Evolutionary conservation across 192 early-diverging fungal species (phyloP).

Genomic region (Backusella macrospora): DNA sequence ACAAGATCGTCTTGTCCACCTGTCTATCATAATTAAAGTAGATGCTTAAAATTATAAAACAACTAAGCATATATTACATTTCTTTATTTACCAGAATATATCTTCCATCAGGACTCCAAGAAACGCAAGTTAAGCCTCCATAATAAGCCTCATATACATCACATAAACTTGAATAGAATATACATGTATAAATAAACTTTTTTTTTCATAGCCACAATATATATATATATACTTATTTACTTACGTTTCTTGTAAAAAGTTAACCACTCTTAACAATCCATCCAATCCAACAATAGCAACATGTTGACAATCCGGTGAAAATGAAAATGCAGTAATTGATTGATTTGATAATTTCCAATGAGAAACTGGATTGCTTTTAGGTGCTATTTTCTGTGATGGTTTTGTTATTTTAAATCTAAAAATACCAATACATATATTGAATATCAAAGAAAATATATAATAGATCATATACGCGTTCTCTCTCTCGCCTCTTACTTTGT

Average conservation of each 20-base stretch:
- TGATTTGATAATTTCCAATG: conserved; percentile 43
- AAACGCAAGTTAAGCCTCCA: conserved; percentile 83
- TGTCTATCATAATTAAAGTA: conserved; percentile 41
- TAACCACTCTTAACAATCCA: conserved; percentile 79
- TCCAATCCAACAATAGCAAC: conserved; percentile 84
- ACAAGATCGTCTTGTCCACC: conserved; percentile 96
- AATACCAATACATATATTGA: not conserved
- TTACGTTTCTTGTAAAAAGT: conserved; percentile 70
- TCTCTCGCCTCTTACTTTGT: not conserved
- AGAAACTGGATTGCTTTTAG: conserved; percentile 49
- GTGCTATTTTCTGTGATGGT: conserved; percentile 55
- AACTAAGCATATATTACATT: not conserved
- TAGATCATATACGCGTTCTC: not conserved
- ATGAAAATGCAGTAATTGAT: conserved; percentile 68
- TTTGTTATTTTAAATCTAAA: conserved; percentile 56
- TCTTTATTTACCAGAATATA: conserved; percentile 58
- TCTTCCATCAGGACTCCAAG: conserved; percentile 90
- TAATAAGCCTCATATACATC: conserved; percentile 88
- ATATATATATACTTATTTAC: not conserved
- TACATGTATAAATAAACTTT: not conserved
- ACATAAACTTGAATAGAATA: conserved; percentile 47
- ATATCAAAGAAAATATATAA: conserved; percentile 1
- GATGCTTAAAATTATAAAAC: not conserved
- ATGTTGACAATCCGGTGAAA: conserved; percentile 87
- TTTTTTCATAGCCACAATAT: too few species aligned